Evolutionary conservation across 768 basidiomycete species (phyloP), one percentile per base, ranked within the genome.

Genomic region (Saitozyma podzolica): DNA sequence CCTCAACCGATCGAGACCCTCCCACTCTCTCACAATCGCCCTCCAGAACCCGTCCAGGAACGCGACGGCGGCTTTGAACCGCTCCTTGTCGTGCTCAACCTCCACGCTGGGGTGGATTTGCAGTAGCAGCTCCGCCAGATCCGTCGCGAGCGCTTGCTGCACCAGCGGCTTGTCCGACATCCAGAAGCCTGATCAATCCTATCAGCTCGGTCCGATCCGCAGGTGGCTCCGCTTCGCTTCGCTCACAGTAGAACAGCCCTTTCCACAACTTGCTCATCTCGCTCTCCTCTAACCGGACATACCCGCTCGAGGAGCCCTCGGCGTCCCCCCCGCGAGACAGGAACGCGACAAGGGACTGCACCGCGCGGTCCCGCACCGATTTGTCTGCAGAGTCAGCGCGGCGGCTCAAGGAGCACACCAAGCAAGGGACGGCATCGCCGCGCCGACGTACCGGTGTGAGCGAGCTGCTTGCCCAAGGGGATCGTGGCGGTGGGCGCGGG

Each of bases 101-200:
- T 56, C 40, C 0, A 64, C 37, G 3, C 52, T 40, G 80, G 61
- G 83, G 80, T 37, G 84, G 81, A 94, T 90, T 9, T 83, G 84
- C 53, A 97, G 81, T 6, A 93, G 73, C 45, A 97, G 82, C 66
- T 91, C 87, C 16, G 95, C 89, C 45, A 99, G 81, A 69, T 93
- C 90, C 14, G 84, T 83, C 0, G 95, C 92, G 14, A 99, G 84
- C 13, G 87, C 88, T 77, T 98, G 95, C 77, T 98, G 95, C 8
- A 97, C 90, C 9, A 94, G 84, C 5, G 94, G 94, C 76, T 98
- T 99, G 81, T 99, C 95, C 9, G 94, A 97, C 93, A 97, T 97
- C 94, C 95, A 99, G 81, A 93, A 98, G 77, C 95, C 94, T 96
- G 68, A 37, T 3, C 8, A 37, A 2, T 37, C 42, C n/a, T 29